Evolutionary conservation across 805 yeast species (phyloP), one percentile per base, ranked within the genome.

Genomic region (Naumovozyma baii): DNA sequence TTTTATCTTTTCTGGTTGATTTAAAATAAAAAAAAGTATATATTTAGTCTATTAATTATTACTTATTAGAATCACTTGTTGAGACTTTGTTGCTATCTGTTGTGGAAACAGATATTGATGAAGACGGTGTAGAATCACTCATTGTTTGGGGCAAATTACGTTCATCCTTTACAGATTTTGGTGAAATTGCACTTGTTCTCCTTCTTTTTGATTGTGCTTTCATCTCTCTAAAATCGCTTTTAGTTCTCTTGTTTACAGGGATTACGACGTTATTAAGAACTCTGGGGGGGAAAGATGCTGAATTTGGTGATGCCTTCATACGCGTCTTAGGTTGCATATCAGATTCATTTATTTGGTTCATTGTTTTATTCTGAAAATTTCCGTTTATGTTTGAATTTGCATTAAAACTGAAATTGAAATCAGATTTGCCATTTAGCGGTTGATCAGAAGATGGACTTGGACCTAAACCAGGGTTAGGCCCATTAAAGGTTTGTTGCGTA

Each of bases 151-250:
- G 12, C 12, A 18, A 18, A 18, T 17, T 33, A 18, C n/a, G 17
- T 8, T 32, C 3, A 3, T 41, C 39, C 10, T 18, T 31, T n/a
- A 36, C 32, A 5, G 45, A 42, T 22, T 34, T 33, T 10, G 50
- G 50, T 1, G 51, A 48, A 3, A 46, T 37, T 13, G 42, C 41
- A 36, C 51, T 48, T 2, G 46, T 38, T 22, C 50, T 33, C 37
- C 50, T 46, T 18, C 34, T 44, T 18, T 48, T 46, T 22, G 20
- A 12, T 13, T 42, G 22, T n/a, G 35, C 35, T 12, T 30, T 15
- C 9, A 29, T 7, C 31, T 37, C 26, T n/a, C n/a, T n/a, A n/a
- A n/a, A n/a, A 22, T 37, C 7, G 9, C 19, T 25, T 31, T 32
- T 10, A 31, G 35, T 20, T 31, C 12, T 9, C 14, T 19, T 19